These are phyloP conservation scores for Penicillium bovifimosum DNA, from an alignment of 495 filamentous ascomycete genomes.

Conservation along the genomic window DNA sequence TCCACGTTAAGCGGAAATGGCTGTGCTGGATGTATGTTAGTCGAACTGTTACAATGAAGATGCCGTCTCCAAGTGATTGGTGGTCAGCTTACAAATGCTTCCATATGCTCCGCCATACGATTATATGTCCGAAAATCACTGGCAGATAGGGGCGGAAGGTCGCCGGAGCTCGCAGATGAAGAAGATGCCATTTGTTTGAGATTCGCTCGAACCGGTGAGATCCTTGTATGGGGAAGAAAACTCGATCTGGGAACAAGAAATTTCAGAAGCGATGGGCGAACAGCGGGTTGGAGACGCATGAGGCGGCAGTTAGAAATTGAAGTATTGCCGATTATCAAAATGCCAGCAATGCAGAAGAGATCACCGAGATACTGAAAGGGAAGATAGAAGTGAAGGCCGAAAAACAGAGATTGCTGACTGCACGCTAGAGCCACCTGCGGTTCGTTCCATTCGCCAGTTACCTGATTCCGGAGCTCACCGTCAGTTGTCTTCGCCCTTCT, in stretches of 20 bases:
- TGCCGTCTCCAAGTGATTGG: background rate
- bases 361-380: too few relatives aligned
- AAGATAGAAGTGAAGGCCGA: too few relatives aligned
- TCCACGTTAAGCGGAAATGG: conserved; percentile 71
- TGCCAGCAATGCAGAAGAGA: too few relatives aligned
- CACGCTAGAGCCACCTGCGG: too few relatives aligned
- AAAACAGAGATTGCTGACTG: too few relatives aligned
- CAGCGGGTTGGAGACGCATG: conserved; percentile 13
- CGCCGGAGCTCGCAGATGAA: background rate
- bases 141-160: conserved; percentile 38
- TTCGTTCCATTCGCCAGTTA: too few relatives aligned
- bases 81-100: conserved; percentile 52
- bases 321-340: conserved; percentile 8
- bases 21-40: conserved; percentile 51
- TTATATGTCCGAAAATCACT: conserved; percentile 63
- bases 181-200: conserved; percentile 3
- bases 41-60: background rate
- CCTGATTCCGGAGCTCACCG: too few relatives aligned
- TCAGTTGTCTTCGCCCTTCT: too few relatives aligned
- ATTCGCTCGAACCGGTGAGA: conserved; percentile 2
- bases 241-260: background rate
- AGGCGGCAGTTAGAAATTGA: conserved; percentile 15
- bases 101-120: conserved; percentile 71
- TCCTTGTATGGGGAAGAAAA: background rate
- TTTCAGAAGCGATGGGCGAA: conserved; percentile 4